Conservation (phyloP, 805 yeast genomes). For the Lipomyces chichibuensis region DNA sequence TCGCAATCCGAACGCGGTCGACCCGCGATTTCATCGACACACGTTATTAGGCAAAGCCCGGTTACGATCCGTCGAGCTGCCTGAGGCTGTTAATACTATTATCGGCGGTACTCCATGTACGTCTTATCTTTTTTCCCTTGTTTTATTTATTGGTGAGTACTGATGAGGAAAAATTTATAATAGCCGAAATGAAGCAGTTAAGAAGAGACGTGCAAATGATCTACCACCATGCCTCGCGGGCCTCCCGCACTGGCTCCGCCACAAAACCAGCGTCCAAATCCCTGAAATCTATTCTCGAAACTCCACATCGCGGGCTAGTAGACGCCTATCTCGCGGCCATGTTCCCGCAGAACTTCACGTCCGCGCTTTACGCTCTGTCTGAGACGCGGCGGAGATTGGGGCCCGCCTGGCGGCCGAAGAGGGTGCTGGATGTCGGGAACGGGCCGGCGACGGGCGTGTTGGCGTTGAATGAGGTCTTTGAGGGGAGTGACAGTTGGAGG, state of each 20-base stretch:
- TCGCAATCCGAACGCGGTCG: neutral
- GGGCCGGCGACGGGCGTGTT: slow-evolving; percentile 94
- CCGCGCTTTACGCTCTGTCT: slow-evolving; percentile 61
- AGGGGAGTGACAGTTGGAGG: slow-evolving; percentile 52
- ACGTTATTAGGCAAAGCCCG: slow-evolving; percentile 24
- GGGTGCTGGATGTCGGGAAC: slow-evolving; percentile 76
- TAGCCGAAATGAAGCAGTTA: slow-evolving; percentile 23
- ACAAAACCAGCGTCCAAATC: neutral
- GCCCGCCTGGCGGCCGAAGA: slow-evolving; percentile 59
- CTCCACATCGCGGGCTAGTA: slow-evolving; percentile 44
- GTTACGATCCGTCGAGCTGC: slow-evolving; percentile 19
- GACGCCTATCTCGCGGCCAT: slow-evolving; percentile 82
- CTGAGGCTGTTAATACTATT: slow-evolving; percentile 11
- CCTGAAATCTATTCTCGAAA: neutral
- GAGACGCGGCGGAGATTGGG: slow-evolving; percentile 68
- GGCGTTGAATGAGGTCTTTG: slow-evolving; percentile 83
- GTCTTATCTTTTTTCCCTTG: neutral
- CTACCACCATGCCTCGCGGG: slow-evolving; percentile 6
- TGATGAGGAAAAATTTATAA: neutral
- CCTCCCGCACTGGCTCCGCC: neutral
- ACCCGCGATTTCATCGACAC: slow-evolving; percentile 23
- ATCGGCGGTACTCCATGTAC: slow-evolving; percentile 29
- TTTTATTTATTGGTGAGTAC: neutral
- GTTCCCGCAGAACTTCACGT: slow-evolving; percentile 79
- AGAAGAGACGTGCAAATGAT: slow-evolving; percentile 18